These are phyloP conservation scores for Rhododendron williamsianum DNA, from an alignment of 148 eudicot genomes.

Conservation along the genomic window DNA sequence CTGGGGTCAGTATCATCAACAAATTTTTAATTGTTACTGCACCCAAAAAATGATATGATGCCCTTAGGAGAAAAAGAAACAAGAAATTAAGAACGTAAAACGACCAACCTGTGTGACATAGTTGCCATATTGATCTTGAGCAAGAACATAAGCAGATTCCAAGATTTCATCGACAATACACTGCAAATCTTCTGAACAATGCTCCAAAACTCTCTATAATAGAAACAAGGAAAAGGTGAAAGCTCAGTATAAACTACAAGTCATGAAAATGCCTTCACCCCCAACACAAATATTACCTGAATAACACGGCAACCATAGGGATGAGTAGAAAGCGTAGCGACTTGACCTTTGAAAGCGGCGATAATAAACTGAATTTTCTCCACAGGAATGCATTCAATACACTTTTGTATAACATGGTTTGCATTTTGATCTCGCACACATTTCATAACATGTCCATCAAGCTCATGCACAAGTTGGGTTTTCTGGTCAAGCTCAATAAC, in stretches of 20 bases:
- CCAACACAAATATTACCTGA: constrained; percentile 42
- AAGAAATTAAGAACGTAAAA: not conserved
- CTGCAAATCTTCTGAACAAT: constrained; percentile 58
- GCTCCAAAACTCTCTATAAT: constrained; percentile 77
- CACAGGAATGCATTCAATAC: constrained; percentile 76
- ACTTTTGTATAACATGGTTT: constrained; percentile 90
- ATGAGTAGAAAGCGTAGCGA: constrained; percentile 74
- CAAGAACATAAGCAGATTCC: constrained; percentile 73
- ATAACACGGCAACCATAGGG: constrained; percentile 98
- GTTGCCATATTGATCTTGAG: constrained; percentile 95
- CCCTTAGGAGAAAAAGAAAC: not conserved
- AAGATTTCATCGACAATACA: constrained; percentile 83
- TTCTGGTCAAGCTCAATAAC: constrained; percentile 86
- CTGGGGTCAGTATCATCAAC: not conserved
- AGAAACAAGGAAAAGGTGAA: not conserved
- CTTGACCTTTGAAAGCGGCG: constrained; percentile 69
- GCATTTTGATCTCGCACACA: constrained; percentile 97
- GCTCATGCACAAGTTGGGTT: constrained; percentile 65
- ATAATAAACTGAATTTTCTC: constrained; percentile 70
- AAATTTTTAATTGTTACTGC: not conserved
- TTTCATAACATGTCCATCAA: constrained; percentile 81
- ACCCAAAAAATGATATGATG: not conserved
- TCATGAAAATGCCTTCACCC: not conserved
- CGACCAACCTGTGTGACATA: constrained; percentile 82
- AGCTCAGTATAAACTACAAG: not conserved